phyloP scores from a whole-genome alignment of 164 flowering plant genomes.

The Euptelea pleiosperma region DNA sequence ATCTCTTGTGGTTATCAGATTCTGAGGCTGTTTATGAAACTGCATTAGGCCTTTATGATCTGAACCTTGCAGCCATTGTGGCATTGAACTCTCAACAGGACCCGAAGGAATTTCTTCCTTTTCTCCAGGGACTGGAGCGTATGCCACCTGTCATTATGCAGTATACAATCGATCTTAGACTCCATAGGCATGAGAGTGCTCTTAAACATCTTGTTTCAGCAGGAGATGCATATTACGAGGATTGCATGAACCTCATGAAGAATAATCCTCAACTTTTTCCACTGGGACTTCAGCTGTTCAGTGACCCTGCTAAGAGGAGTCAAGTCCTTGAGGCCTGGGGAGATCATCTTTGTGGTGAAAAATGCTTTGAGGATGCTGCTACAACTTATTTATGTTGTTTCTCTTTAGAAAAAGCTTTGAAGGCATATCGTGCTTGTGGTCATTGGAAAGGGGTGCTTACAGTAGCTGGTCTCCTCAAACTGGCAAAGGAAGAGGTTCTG shows the following conservation, averaged over 20 bases:
- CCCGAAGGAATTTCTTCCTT: slow-evolving; percentile 97
- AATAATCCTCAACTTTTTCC: slow-evolving; percentile 81
- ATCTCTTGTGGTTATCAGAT: slow-evolving; percentile 88
- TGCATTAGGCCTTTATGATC: slow-evolving; percentile 93
- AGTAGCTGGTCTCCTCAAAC: slow-evolving; percentile 74
- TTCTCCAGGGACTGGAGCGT: slow-evolving; percentile 68
- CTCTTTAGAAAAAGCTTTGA: slow-evolving; percentile 72
- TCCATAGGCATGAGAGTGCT: slow-evolving; percentile 77
- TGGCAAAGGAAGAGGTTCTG: slow-evolving; percentile 50
- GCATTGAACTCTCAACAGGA: slow-evolving; percentile 91
- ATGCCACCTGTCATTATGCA: slow-evolving; percentile 67
- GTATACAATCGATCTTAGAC: slow-evolving; percentile 74
- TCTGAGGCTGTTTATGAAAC: slow-evolving; percentile 84
- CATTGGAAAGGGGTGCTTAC: slow-evolving; percentile 82
- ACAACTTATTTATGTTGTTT: slow-evolving; percentile 68
- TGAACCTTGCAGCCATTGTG: slow-evolving; percentile 94
- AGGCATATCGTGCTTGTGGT: slow-evolving; percentile 82
- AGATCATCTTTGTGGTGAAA: slow-evolving; percentile 63
- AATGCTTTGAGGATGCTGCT: slow-evolving; percentile 91
- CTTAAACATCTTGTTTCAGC: slow-evolving; percentile 71
- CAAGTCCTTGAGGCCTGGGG: slow-evolving; percentile 95
- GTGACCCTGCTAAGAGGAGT: slow-evolving; percentile 46
- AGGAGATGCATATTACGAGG: slow-evolving; percentile 68
- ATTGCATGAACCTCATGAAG: slow-evolving; percentile 74
- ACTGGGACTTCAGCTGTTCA: slow-evolving; percentile 60